These are phyloP conservation scores for Oemleria cerasiformis DNA, from an alignment of 306 rosid species.

Conservation along the genomic window DNA sequence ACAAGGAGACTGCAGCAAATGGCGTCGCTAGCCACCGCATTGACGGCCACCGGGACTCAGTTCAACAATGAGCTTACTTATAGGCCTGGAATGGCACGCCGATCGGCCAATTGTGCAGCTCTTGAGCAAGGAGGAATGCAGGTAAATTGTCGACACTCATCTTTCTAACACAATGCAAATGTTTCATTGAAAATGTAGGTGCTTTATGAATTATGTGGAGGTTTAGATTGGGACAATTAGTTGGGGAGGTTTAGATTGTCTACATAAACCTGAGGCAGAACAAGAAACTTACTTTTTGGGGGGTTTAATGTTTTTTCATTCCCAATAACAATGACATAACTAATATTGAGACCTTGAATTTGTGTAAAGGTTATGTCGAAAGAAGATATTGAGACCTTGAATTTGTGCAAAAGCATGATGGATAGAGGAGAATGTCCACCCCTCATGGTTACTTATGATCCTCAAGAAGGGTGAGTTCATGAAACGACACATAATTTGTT, in stretches of 20 bases:
- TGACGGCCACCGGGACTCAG: slow-evolving; percentile 62
- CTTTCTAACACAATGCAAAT: background rate
- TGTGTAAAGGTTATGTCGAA: slow-evolving; percentile 55
- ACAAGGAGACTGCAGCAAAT: slow-evolving; percentile 71
- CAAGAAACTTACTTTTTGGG: too few species aligned
- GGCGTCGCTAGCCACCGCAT: slow-evolving; percentile 91
- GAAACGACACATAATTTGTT: background rate
- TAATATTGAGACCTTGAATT: too few species aligned
- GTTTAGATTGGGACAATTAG: too few species aligned
- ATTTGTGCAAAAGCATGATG: slow-evolving; percentile 75
- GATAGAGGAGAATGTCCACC: slow-evolving; percentile 94
- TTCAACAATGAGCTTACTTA: slow-evolving; percentile 74
- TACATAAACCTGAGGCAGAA: too few species aligned
- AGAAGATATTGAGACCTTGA: slow-evolving; percentile 71
- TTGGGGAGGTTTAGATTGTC: too few species aligned
- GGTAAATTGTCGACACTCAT: slow-evolving; percentile 34
- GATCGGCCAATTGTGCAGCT: slow-evolving; percentile 60
- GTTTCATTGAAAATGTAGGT: background rate
- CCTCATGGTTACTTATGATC: slow-evolving; percentile 93
- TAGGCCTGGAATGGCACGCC: slow-evolving; percentile 70
- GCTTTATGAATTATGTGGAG: too few species aligned
- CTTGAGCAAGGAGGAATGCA: slow-evolving; percentile 89
- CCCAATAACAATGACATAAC: too few species aligned
- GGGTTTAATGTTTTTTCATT: too few species aligned
- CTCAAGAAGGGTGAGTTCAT: slow-evolving; percentile 71